phyloP scores from a whole-genome alignment of 2,329 filamentous ascomycete genomes.

The Xylaria sp. region DNA sequence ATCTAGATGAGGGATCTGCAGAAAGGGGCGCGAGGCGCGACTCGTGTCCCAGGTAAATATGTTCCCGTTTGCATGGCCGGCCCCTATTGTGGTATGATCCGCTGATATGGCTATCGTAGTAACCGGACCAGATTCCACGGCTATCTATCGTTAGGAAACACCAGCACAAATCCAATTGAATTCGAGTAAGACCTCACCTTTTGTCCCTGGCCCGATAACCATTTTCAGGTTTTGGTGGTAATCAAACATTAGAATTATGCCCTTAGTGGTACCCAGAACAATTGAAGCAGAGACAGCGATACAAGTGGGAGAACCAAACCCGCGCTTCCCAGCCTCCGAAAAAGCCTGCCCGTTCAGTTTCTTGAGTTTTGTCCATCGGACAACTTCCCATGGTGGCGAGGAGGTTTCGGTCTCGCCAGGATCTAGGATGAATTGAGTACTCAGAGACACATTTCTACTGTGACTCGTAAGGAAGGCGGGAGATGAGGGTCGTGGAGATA shows the following conservation, averaged over 20 bases:
- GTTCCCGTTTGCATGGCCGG: constrained; percentile 86
- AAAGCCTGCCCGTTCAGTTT: constrained; percentile 92
- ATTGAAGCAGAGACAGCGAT: constrained; percentile 88
- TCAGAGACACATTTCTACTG: constrained; percentile 82
- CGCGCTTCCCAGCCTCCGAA: constrained; percentile 90
- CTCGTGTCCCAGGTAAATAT: constrained; percentile 98
- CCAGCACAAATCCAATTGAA: not conserved
- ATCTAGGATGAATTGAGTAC: constrained; percentile 73
- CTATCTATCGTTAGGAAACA: constrained; percentile 58
- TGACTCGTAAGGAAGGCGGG: constrained; percentile 81
- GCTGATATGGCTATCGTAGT: constrained; percentile 91
- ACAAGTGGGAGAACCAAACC: constrained; percentile 91
- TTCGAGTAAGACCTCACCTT: constrained; percentile 66
- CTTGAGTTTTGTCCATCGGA: constrained; percentile 92
- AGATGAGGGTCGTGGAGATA: constrained; percentile 76
- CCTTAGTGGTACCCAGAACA: constrained; percentile 91
- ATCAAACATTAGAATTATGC: constrained; percentile 94
- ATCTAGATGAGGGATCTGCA: constrained; percentile 83
- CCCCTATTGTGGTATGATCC: constrained; percentile 91
- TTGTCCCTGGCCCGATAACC: constrained; percentile 92
- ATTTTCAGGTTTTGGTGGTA: constrained; percentile 95
- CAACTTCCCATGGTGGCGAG: constrained; percentile 93
- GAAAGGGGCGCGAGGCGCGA: constrained; percentile 83
- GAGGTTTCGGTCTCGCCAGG: constrained; percentile 73
- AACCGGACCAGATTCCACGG: constrained; percentile 88